A percentile compares a stretch with the other conserved stretches of the same genome.
Evolutionary conservation across 129 eudicot species (phyloP).

Genomic region (Saussurea involucrata): DNA sequence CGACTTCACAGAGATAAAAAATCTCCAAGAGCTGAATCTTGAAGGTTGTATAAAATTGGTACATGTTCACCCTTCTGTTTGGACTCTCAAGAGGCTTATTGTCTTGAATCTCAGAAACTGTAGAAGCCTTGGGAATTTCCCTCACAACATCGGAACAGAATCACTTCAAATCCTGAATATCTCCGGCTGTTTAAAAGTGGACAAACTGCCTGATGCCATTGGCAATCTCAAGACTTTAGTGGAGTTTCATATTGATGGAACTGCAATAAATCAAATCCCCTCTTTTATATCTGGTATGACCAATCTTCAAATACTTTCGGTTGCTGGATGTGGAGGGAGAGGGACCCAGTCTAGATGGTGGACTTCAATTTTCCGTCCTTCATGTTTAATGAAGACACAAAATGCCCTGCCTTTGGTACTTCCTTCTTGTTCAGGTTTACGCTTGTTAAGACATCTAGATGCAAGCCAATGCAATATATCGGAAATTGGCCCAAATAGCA

Average conservation of each 20-base stretch:
- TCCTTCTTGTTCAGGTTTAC: neutral
- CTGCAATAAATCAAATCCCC: neutral
- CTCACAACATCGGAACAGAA: neutral
- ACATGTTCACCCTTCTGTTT: slow-evolving; percentile 5
- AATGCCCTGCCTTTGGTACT: neutral
- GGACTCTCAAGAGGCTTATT: slow-evolving; percentile 6
- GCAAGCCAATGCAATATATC: neutral
- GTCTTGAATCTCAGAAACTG: slow-evolving; percentile 1
- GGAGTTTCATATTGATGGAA: neutral
- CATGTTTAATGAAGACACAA: neutral
- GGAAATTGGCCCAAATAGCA: neutral
- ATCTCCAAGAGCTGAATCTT: slow-evolving; percentile 14
- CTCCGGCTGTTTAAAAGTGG: neutral
- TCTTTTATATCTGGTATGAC: neutral
- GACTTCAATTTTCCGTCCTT: neutral
- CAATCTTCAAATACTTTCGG: slow-evolving; percentile 3
- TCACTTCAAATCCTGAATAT: slow-evolving; percentile 7
- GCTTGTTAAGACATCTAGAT: neutral
- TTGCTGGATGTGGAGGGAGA: neutral
- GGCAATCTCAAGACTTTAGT: neutral
- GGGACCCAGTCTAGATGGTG: neutral
- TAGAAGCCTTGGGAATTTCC: neutral
- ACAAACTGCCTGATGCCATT: neutral
- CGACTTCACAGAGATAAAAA: neutral
- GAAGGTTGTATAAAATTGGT: slow-evolving; percentile 19